A percentile compares a stretch with the other conserved stretches of the same genome.
Conservation (phyloP, 2,329 filamentous ascomycete genomes). For the Pseudopyricularia cyperi region DNA sequence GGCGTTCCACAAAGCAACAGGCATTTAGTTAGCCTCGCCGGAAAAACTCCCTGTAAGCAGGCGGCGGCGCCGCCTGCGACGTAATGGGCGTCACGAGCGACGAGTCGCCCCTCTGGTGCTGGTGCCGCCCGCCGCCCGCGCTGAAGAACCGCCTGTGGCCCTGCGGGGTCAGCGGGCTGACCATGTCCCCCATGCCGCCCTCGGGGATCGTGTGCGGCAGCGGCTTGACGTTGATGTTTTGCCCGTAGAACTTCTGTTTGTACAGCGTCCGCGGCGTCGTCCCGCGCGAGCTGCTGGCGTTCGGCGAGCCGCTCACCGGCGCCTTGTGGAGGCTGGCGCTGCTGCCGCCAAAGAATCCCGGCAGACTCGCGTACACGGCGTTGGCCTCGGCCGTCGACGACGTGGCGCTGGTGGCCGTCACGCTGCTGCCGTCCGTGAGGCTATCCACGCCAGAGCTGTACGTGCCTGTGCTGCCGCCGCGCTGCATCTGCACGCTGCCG, state of each 20-base stretch:
- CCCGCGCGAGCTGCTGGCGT: background rate
- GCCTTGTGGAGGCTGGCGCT: background rate
- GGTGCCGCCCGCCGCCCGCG: background rate
- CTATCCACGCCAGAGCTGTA: slow-evolving; percentile 12
- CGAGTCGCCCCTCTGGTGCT: background rate
- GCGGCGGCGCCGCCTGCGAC: background rate
- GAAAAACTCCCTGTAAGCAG: background rate
- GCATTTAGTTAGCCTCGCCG: background rate
- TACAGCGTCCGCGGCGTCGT: background rate
- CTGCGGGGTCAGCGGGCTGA: slow-evolving; percentile 8
- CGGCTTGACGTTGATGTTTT: background rate
- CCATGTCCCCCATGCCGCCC: slow-evolving; percentile 3
- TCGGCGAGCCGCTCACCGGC: background rate
- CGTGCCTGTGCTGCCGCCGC: slow-evolving; percentile 2
- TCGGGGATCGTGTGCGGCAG: background rate
- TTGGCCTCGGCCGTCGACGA: background rate
- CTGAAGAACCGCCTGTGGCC: slow-evolving; percentile 1
- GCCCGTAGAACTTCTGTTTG: background rate
- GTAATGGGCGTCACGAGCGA: slow-evolving; percentile 1
- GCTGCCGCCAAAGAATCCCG: background rate
- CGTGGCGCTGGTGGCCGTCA: background rate
- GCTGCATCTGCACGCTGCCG: background rate
- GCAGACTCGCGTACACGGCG: background rate
- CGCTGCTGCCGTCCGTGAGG: slow-evolving; percentile 16
- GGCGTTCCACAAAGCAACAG: too few relatives aligned